A percentile compares a stretch with the other conserved stretches of the same genome.
phyloP scores from a whole-genome alignment of 306 rosid genomes.

The Myrica gale region DNA sequence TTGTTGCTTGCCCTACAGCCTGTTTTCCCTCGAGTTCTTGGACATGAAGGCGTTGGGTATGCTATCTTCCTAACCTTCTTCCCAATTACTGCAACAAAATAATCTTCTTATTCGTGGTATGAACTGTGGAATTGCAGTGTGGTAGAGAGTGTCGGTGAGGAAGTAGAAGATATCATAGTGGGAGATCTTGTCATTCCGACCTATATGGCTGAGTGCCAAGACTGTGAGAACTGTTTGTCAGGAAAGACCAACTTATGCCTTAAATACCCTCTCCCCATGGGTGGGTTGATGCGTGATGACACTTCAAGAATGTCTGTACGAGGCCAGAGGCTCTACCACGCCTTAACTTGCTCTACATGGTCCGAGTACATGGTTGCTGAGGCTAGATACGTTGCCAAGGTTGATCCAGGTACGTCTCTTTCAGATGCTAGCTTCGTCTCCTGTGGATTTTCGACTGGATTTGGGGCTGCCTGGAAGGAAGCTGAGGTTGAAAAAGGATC shows the following conservation, averaged over 20 bases:
- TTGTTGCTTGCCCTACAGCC: slow-evolving; percentile 26
- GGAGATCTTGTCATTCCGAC: slow-evolving; percentile 43
- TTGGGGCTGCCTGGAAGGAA: slow-evolving; percentile 43
- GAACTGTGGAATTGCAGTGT: slow-evolving; percentile 7
- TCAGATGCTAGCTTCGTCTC: slow-evolving; percentile 39
- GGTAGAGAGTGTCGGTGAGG: slow-evolving; percentile 35
- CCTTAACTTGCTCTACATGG: slow-evolving; percentile 35
- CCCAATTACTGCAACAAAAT: too few species aligned
- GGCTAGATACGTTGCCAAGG: slow-evolving; percentile 22
- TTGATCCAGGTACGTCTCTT: slow-evolving; percentile 14
- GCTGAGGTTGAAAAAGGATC: slow-evolving; percentile 28
- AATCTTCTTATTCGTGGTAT: too few species aligned
- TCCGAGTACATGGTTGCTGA: slow-evolving; percentile 37
- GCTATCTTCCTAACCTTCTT: background rate
- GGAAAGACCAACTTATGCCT: slow-evolving; percentile 32
- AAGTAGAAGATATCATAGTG: slow-evolving; percentile 14
- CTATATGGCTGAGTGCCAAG: slow-evolving; percentile 28
- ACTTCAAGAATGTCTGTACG: slow-evolving; percentile 29
- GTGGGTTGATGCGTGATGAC: slow-evolving; percentile 26
- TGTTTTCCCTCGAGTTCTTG: slow-evolving; percentile 47
- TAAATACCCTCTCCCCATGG: slow-evolving; percentile 11
- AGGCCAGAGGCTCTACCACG: slow-evolving; percentile 29
- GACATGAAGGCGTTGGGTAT: slow-evolving; percentile 68
- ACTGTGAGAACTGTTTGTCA: slow-evolving; percentile 35
- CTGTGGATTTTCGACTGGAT: slow-evolving; percentile 44